A percentile compares a stretch with the other conserved stretches of the same genome.
These are phyloP conservation scores for Nothophaeocryptopus gaeumannii DNA, from an alignment of 2,329 filamentous ascomycete genomes.

Conservation along the genomic window DNA sequence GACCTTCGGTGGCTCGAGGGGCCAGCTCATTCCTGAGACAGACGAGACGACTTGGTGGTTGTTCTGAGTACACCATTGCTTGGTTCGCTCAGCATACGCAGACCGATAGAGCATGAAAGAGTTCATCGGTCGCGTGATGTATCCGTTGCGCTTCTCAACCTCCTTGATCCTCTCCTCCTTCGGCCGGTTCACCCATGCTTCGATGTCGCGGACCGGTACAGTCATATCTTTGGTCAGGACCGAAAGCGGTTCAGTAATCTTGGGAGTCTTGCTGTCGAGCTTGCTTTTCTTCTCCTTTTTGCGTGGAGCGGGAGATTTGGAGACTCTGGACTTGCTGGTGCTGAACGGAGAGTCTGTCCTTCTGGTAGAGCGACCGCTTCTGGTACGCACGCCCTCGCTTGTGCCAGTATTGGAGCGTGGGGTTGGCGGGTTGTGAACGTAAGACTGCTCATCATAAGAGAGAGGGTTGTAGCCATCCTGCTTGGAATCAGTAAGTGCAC, in stretches of 20 bases:
- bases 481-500: slow-evolving; percentile 22
- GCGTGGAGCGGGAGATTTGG: slow-evolving; percentile 34
- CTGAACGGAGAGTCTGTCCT: slow-evolving; percentile 37
- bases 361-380: slow-evolving; percentile 38
- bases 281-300: slow-evolving; percentile 47
- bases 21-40: slow-evolving; percentile 85
- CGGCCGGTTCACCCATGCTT: slow-evolving; percentile 71
- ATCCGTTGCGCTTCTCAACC: slow-evolving; percentile 67
- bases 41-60: slow-evolving; percentile 92
- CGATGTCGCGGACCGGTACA: slow-evolving; percentile 73
- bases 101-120: slow-evolving; percentile 98
- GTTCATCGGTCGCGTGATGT: slow-evolving; percentile 91
- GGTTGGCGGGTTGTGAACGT: slow-evolving; percentile 41
- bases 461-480: slow-evolving; percentile 27
- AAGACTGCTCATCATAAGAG: slow-evolving; percentile 27
- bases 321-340: slow-evolving; percentile 32
- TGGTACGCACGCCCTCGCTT: slow-evolving; percentile 40
- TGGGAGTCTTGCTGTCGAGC: slow-evolving; percentile 48
- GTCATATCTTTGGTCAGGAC: slow-evolving; percentile 63
- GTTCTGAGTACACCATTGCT: slow-evolving; percentile 75
- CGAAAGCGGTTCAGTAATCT: slow-evolving; percentile 66
- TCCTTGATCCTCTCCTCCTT: slow-evolving; percentile 65
- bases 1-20: slow-evolving; percentile 69
- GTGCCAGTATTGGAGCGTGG: slow-evolving; percentile 41
- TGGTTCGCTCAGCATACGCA: slow-evolving; percentile 82